Evolutionary conservation across 2,329 filamentous ascomycete species (phyloP).

Genomic region (Xylaria multiplex): DNA sequence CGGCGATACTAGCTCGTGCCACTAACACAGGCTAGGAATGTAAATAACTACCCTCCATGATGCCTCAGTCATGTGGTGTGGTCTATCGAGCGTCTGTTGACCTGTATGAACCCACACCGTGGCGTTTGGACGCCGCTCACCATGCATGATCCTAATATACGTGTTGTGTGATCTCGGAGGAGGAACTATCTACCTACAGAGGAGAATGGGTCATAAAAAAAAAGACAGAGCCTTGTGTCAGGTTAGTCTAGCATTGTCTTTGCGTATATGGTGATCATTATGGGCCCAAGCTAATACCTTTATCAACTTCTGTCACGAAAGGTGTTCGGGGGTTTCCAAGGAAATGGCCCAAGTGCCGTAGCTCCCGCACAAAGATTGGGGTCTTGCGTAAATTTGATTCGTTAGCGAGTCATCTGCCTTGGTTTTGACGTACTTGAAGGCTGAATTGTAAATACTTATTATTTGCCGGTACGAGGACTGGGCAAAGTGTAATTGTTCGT

Average conservation of each 20-base stretch:
- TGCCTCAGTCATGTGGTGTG: constrained; percentile 3
- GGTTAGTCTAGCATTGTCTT: neutral
- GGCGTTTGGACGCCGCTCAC: neutral
- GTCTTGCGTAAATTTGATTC: neutral
- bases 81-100: constrained; percentile 7
- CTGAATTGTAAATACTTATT: neutral
- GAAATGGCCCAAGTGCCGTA: neutral
- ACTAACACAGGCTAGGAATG: constrained; percentile 1
- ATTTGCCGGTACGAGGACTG: neutral
- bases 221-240: constrained; percentile 4
- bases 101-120: neutral
- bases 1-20: neutral
- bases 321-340: neutral
- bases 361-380: neutral
- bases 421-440: neutral
- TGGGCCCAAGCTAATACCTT: constrained; percentile 8
- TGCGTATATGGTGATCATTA: constrained; percentile 8
- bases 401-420: neutral
- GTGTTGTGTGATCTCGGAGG: neutral
- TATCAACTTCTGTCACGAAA: constrained; percentile 6
- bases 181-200: neutral
- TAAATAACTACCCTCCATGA: constrained; percentile 3
- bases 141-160: neutral
- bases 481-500: neutral
- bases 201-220: neutral